phyloP scores from a whole-genome alignment of 768 basidiomycete species.

The Leccinum broughii region DNA sequence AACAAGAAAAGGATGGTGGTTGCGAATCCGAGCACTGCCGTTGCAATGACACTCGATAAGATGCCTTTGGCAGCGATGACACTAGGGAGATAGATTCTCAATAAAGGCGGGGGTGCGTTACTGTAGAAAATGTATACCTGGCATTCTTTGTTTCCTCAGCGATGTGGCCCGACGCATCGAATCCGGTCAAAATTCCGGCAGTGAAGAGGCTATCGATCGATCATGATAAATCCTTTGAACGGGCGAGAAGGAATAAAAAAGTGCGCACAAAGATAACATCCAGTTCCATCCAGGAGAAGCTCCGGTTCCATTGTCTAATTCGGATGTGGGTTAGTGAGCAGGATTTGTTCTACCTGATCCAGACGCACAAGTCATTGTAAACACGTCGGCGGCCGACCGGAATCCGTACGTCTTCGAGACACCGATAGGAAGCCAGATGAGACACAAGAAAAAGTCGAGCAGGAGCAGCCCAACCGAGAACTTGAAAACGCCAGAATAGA shows the following conservation, averaged over 20 bases:
- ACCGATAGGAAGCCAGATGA: slow-evolving; percentile 92
- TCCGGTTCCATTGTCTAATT: slow-evolving; percentile 82
- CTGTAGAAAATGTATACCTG: slow-evolving; percentile 36
- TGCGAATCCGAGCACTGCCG: slow-evolving; percentile 75
- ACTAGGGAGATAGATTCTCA: slow-evolving; percentile 35
- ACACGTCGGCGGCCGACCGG: slow-evolving; percentile 79
- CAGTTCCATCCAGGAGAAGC: slow-evolving; percentile 90
- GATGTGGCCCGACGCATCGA: slow-evolving; percentile 86
- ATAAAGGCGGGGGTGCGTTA: background rate
- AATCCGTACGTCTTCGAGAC: slow-evolving; percentile 90
- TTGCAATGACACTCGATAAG: slow-evolving; percentile 72
- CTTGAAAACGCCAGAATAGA: slow-evolving; percentile 77
- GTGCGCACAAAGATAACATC: slow-evolving; percentile 77
- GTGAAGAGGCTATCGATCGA: slow-evolving; percentile 79
- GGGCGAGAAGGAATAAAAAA: background rate
- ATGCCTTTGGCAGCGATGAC: slow-evolving; percentile 83
- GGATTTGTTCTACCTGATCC: slow-evolving; percentile 29
- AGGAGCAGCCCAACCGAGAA: slow-evolving; percentile 73
- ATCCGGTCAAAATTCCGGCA: slow-evolving; percentile 85
- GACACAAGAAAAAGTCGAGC: slow-evolving; percentile 83
- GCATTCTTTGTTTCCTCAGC: slow-evolving; percentile 90
- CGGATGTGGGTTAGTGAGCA: slow-evolving; percentile 2
- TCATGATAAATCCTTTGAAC: background rate
- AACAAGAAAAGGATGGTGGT: slow-evolving; percentile 82
- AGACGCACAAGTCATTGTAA: slow-evolving; percentile 72